Percentiles rank a stretch among this genome's conserved stretches.
Conservation (phyloP, 2,329 filamentous ascomycete species). For the Cadophora sp. region DNA sequence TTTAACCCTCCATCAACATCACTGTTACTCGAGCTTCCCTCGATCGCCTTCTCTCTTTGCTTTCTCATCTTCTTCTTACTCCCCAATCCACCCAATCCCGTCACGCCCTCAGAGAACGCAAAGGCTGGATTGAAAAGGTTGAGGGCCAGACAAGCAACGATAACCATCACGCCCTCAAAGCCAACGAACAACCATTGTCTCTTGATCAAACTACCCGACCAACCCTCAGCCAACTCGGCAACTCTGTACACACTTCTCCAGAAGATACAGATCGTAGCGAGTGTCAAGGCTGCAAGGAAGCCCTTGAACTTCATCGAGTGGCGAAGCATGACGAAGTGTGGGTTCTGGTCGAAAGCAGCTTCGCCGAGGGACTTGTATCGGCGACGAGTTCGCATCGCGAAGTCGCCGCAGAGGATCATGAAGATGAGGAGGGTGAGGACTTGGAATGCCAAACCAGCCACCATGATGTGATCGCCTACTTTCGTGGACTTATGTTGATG, state of each 20-base stretch:
- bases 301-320: slow-evolving; percentile 35
- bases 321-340: slow-evolving; percentile 23
- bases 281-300: slow-evolving; percentile 44
- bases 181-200: slow-evolving; percentile 62
- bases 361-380: slow-evolving; percentile 47
- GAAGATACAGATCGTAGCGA: slow-evolving; percentile 61
- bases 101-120: slow-evolving; percentile 27
- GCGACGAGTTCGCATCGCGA: slow-evolving; percentile 33
- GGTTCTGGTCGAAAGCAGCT: slow-evolving; percentile 34
- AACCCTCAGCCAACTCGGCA: slow-evolving; percentile 66
- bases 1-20: slow-evolving; percentile 22
- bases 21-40: slow-evolving; percentile 19
- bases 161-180: slow-evolving; percentile 61
- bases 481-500: slow-evolving; percentile 47
- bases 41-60: slow-evolving; percentile 19
- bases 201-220: slow-evolving; percentile 62
- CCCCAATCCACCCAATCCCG: slow-evolving; percentile 25
- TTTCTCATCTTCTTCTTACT: slow-evolving; percentile 25
- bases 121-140: slow-evolving; percentile 53
- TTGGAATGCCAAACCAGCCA: slow-evolving; percentile 68
- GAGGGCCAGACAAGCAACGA: slow-evolving; percentile 53
- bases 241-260: slow-evolving; percentile 63
- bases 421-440: slow-evolving; percentile 60
- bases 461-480: slow-evolving; percentile 65
- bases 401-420: slow-evolving; percentile 54